These are phyloP conservation scores for Suillus bovinus DNA, from an alignment of 768 basidiomycete genomes.

Conservation along the genomic window DNA sequence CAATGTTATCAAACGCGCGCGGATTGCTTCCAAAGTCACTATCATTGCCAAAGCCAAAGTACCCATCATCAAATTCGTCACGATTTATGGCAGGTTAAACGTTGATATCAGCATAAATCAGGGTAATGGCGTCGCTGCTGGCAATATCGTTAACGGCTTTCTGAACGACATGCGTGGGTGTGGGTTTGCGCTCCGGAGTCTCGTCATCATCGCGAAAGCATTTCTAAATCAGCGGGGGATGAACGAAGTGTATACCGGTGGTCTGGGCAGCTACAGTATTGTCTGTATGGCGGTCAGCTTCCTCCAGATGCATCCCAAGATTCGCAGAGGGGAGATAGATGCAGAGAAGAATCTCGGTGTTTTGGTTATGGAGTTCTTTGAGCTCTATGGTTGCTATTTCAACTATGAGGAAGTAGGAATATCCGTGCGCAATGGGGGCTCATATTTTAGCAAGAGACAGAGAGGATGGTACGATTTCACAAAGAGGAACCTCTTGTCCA, in stretches of 20 bases:
- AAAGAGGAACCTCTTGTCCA: conserved; percentile 62
- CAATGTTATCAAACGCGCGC: conserved; percentile 67
- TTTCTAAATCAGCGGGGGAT: conserved; percentile 87
- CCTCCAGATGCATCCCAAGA: conserved; percentile 96
- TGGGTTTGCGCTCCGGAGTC: conserved; percentile 71
- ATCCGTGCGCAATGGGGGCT: conserved; percentile 83
- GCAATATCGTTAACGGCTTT: conserved; percentile 79
- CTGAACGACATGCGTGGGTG: conserved; percentile 57
- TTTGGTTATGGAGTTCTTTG: conserved; percentile 96
- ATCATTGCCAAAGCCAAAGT: conserved; percentile 94
- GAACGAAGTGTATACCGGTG: conserved; percentile 99
- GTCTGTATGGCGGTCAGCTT: conserved; percentile 94
- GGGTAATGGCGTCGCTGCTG: conserved; percentile 77
- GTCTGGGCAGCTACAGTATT: conserved; percentile 91
- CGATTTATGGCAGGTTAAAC: conserved; percentile 75
- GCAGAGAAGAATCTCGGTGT: conserved; percentile 88
- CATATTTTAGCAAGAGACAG: conserved; percentile 80
- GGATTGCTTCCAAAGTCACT: conserved; percentile 78
- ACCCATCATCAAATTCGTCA: conserved; percentile 95
- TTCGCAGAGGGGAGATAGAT: conserved; percentile 85
- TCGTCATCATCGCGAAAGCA: conserved; percentile 88
- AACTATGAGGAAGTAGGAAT: conserved; percentile 91
- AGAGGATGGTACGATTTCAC: conserved; percentile 78
- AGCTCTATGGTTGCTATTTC: conserved; percentile 90
- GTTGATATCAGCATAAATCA: conserved; percentile 97